phyloP scores from a whole-genome alignment of 768 basidiomycete genomes.

The Termitomyces sp. region DNA sequence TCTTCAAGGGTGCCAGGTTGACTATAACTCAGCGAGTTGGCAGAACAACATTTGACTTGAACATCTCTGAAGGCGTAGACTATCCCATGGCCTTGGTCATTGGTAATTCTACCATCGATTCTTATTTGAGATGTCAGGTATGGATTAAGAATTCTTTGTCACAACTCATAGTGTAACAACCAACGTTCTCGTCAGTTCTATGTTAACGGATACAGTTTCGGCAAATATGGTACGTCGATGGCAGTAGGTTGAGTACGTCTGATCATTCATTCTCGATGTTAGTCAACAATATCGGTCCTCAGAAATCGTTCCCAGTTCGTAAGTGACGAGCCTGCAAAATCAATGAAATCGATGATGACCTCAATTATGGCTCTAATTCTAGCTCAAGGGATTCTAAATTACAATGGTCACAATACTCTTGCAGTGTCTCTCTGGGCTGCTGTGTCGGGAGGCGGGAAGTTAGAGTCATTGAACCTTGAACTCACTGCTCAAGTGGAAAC shows the following conservation, averaged over 20 bases:
- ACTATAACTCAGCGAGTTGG: background rate
- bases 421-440: conserved; percentile 45
- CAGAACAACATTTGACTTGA: conserved; percentile 37
- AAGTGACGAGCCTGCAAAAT: conserved; percentile 19
- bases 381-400: conserved; percentile 49
- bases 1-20: background rate
- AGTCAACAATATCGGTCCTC: conserved; percentile 41
- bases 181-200: conserved; percentile 22
- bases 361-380: conserved; percentile 19
- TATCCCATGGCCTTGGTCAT: conserved; percentile 41
- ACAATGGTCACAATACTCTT: conserved; percentile 40
- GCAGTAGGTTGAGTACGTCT: background rate
- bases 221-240: conserved; percentile 31
- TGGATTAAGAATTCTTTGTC: background rate
- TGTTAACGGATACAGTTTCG: conserved; percentile 41
- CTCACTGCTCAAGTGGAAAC: conserved; percentile 33
- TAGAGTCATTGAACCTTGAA: conserved; percentile 32
- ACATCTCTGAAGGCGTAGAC: conserved; percentile 40
- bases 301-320: conserved; percentile 37
- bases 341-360: background rate
- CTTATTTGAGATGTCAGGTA: conserved; percentile 39
- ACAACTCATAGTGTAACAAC: no score
- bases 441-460: conserved; percentile 32
- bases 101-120: conserved; percentile 38
- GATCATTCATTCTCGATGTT: background rate